Percentiles rank a stretch among this genome's conserved stretches.
Conservation (phyloP, 2,329 filamentous ascomycete species). For the Elsinoe ampelina region DNA sequence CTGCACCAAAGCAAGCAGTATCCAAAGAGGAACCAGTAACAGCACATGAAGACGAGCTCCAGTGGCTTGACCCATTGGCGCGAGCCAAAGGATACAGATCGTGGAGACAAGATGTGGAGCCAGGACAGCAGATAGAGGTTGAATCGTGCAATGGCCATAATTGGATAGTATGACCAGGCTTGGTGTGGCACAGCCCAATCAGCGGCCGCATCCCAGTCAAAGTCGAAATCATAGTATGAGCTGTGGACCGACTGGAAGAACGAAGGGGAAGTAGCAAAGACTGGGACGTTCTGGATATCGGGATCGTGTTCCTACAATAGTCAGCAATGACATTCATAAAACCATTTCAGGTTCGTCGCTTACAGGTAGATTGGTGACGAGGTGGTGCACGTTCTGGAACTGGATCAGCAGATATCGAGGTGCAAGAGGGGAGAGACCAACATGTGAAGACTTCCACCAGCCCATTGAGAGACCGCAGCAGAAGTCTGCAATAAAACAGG, state of each 20-base stretch:
- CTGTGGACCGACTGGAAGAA: conserved; percentile 65
- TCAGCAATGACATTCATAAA: neutral
- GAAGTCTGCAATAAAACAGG: conserved; percentile 55
- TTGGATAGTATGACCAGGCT: conserved; percentile 71
- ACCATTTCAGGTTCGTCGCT: conserved; percentile 15
- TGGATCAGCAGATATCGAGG: too few species aligned
- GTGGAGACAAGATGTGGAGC: conserved; percentile 62
- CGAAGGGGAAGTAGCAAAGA: conserved; percentile 78
- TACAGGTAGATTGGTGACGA: conserved; percentile 54
- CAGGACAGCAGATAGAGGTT: conserved; percentile 79
- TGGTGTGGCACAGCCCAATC: conserved; percentile 64
- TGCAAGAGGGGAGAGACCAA: too few species aligned
- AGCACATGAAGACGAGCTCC: conserved; percentile 64
- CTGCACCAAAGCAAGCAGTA: conserved; percentile 68
- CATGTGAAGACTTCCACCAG: conserved; percentile 49
- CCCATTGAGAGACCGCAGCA: conserved; percentile 57
- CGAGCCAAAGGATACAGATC: conserved; percentile 63
- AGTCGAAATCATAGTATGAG: conserved; percentile 73
- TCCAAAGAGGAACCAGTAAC: conserved; percentile 83
- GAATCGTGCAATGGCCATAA: conserved; percentile 74
- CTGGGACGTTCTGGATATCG: conserved; percentile 56
- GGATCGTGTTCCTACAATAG: conserved; percentile 30
- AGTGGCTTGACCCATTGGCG: conserved; percentile 77
- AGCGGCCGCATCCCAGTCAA: conserved; percentile 68
- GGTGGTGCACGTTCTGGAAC: conserved; percentile 56